Base-by-base conservation (phyloP, 2,329 filamentous ascomycete species). In the Pochonia chlamydosporia region DNA sequence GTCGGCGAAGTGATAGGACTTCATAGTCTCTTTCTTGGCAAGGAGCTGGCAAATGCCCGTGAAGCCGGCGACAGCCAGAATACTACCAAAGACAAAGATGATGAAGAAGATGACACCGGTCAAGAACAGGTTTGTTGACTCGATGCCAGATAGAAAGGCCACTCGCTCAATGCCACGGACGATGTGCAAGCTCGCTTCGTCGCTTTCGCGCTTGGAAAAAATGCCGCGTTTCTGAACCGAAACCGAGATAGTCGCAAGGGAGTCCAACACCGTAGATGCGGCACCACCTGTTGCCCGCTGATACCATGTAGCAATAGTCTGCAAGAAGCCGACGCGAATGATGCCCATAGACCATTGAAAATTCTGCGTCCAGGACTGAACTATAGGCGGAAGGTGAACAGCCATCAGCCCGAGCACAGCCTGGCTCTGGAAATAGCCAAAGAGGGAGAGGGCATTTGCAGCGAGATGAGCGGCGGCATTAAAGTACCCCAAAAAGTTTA, bases 291-390 rank as follows among this genome's bases (percentile, higher is more conserved):
- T 97, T 3, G 92, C 81, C 52, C 91, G 87, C 70, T 96, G 91
- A 64, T 96, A 97, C 92, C 92, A 97, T 28, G 90, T 95, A 52
- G 89, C 88, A 60, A 96, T 87, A 40, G 75, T 75, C 71, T 97
- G 89, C 70, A 96, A 79, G 65, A 95, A 96, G n/a, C 74, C 75
- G 36, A 96, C 77, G 44, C 81, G 80, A 59, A 97, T 95, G 59
- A 97, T 90, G 58, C 92, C 92, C 89, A 97, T 93, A 61, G 86
- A 95, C 92, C 92, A 97, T 63, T 95, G 87, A 71, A 97, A 96
- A 69, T 96, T 92, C 70, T 96, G 91, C 2, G 91, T 96, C 92
- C 92, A 97, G 0, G 91, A 79, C 59, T 87, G 79, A 46, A 95
- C 92, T 51, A 96, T 87, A 0, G 92, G 92, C 8, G 92, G 92